Base-by-base conservation (phyloP, 2,329 filamentous ascomycete species). In the Thielaviopsis musarum region DNA sequence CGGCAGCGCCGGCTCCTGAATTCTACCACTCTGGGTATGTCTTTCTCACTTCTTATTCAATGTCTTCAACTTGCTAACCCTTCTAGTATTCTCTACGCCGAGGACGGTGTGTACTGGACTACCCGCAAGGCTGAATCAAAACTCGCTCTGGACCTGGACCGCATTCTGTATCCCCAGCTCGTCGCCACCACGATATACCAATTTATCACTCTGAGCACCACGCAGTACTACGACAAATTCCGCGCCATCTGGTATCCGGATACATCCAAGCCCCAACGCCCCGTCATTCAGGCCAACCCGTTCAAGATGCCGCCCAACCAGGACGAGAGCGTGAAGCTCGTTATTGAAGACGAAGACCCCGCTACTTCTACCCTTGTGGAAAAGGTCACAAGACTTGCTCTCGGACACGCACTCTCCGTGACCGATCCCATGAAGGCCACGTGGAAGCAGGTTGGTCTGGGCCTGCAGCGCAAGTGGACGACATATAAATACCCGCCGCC, bases 401-500 rank as follows among this genome's bases (percentile, higher is more conserved):
- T 63, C 12, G 59, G 61, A 34, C 63, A 63, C 24, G 61, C 61
- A 15, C 57, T 62, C 17, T 59, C 62, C 52, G 58, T 65, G 38
- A 60, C 59, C 12, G 60, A 65, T 17, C 63, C 63, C 6, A 63
- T 63, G 17, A 58, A 57, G 15, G 61, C 56, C 1, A 62, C 62
- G 19, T 63, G 56, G 19, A 57, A 62, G 12, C 62, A 62, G 41
- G 57, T 65, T 26, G 51, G 56, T 30, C 59, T 52, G 54, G 65
- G 63, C 10, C 59, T 66, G 19, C 34, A 56, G 17, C 58, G 74
- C 61, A 71, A 65, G 2, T 77, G 74, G 73, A 67, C 62, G 22
- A 68, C 67, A 0, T 65, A 71, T 17, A 63, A 62, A 17, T 64
- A 67, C 4, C 66, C 69, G 21, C 74, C 75, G 1, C 75, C 76